phyloP scores from a whole-genome alignment of 2,329 filamentous ascomycete species.

The Samsoniella hepiali region DNA sequence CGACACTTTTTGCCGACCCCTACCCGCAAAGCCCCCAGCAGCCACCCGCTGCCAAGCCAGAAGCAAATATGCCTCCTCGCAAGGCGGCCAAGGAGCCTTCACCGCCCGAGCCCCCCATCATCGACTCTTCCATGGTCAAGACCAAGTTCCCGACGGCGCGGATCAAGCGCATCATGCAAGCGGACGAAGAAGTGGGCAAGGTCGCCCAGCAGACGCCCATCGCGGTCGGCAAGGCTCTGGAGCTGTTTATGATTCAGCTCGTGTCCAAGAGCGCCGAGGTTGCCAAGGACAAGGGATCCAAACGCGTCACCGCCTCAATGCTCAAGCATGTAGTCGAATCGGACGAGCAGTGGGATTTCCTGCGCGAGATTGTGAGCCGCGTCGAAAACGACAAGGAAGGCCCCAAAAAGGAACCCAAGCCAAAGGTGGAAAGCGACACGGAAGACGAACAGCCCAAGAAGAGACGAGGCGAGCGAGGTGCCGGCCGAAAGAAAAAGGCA shows the following conservation, averaged over 20 bases:
- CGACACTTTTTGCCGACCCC: slow-evolving; percentile 11
- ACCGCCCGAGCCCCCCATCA: slow-evolving; percentile 36
- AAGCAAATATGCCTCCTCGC: slow-evolving; percentile 34
- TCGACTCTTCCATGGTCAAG: slow-evolving; percentile 70
- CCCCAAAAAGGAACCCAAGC: slow-evolving; percentile 37
- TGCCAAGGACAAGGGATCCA: slow-evolving; percentile 77
- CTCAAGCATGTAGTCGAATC: slow-evolving; percentile 85
- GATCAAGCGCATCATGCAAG: slow-evolving; percentile 99
- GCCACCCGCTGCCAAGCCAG: slow-evolving; percentile 10
- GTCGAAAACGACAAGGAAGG: slow-evolving; percentile 60
- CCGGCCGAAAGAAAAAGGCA: slow-evolving; percentile 43
- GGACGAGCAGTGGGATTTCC: slow-evolving; percentile 91
- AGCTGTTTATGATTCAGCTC: slow-evolving; percentile 95
- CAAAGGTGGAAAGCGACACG: slow-evolving; percentile 53
- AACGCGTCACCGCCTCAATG: slow-evolving; percentile 85
- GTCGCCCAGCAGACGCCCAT: slow-evolving; percentile 97
- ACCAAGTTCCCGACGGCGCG: slow-evolving; percentile 96
- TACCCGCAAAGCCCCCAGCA: not conserved
- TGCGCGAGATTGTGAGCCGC: slow-evolving; percentile 85
- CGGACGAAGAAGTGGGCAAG: slow-evolving; percentile 97
- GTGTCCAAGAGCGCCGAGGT: slow-evolving; percentile 85
- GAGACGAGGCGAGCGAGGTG: slow-evolving; percentile 33
- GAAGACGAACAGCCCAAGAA: slow-evolving; percentile 46
- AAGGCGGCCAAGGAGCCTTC: slow-evolving; percentile 29
- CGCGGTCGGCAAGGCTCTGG: slow-evolving; percentile 90